Percentiles rank a stretch among this genome's conserved stretches.
These are phyloP conservation scores for Dipteronia dyeriana DNA, from an alignment of 345 rosid species.

Conservation along the genomic window DNA sequence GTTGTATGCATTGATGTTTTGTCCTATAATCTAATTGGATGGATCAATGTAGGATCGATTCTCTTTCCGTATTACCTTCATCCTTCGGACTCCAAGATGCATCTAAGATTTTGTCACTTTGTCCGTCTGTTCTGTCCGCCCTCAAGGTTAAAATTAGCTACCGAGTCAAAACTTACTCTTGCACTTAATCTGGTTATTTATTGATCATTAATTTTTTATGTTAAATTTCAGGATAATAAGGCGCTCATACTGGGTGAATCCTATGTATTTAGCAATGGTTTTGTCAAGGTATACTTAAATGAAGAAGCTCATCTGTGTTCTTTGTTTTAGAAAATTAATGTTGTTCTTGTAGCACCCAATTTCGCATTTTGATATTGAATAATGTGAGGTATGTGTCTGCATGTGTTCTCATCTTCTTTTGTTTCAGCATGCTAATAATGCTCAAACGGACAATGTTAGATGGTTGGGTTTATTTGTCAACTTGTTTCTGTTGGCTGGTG, in stretches of 20 bases:
- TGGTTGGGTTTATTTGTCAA: not conserved
- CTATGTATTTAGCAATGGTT: slow-evolving; percentile 69
- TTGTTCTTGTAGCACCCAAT: not conserved
- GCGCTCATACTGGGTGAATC: slow-evolving; percentile 73
- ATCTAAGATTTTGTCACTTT: slow-evolving; percentile 67
- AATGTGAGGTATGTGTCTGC: not conserved
- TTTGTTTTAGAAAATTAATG: not conserved
- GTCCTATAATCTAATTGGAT: slow-evolving; percentile 28
- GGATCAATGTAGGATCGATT: slow-evolving; percentile 75
- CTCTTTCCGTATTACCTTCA: slow-evolving; percentile 77
- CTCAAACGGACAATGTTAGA: not conserved
- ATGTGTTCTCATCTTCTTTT: not conserved
- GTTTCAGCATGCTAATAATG: not conserved
- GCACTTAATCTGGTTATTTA: slow-evolving; percentile 13
- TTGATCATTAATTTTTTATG: slow-evolving; percentile 15
- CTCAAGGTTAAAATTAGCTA: slow-evolving; percentile 61
- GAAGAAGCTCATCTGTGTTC: slow-evolving; percentile 9
- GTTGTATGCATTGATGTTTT: slow-evolving; percentile 7
- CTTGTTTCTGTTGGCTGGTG: not conserved
- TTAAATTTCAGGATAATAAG: slow-evolving; percentile 61
- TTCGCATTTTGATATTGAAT: not conserved
- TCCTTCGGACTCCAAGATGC: slow-evolving; percentile 77
- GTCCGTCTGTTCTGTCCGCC: slow-evolving; percentile 70
- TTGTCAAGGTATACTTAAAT: slow-evolving; percentile 66
- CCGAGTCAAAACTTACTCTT: not conserved